Evolutionary conservation across 192 early-diverging fungal genomes (phyloP).

Genomic region (Coemansia sp.): DNA sequence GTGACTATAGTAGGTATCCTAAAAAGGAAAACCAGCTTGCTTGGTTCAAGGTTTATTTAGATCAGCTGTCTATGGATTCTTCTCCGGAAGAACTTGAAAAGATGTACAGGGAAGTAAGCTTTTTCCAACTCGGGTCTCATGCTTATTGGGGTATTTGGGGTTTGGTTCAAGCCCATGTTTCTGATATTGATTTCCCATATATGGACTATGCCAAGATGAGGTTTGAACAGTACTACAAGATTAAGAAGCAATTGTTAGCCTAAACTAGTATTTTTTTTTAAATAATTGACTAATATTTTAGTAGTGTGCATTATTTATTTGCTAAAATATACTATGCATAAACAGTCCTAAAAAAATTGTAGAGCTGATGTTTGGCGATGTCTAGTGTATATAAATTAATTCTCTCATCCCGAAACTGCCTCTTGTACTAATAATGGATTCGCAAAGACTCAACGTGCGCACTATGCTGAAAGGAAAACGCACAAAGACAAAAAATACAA

Average conservation of each 20-base stretch:
- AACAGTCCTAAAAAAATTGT: no score
- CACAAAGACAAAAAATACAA: no score
- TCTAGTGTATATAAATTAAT: no score
- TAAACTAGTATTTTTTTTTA: slow-evolving; percentile 1
- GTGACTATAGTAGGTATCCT: slow-evolving; percentile 86
- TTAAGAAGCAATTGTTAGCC: slow-evolving; percentile 25
- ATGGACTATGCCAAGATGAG: slow-evolving; percentile 79
- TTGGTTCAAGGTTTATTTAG: slow-evolving; percentile 79
- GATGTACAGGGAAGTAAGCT: slow-evolving; percentile 73
- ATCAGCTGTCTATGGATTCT: slow-evolving; percentile 32
- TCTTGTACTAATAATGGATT: no score
- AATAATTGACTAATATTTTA: background rate
- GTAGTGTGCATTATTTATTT: background rate
- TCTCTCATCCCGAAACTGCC: no score
- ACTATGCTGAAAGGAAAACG: no score
- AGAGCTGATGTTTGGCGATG: no score
- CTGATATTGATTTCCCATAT: slow-evolving; percentile 96
- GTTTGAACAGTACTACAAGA: slow-evolving; percentile 72
- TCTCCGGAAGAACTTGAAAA: slow-evolving; percentile 53
- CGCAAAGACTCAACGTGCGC: no score
- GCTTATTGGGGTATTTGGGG: slow-evolving; percentile 88
- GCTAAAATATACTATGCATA: background rate
- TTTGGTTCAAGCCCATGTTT: slow-evolving; percentile 77
- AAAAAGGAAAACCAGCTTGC: slow-evolving; percentile 59
- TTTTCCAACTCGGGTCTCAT: slow-evolving; percentile 86